Percentiles rank a stretch among this genome's conserved stretches.
Evolutionary conservation across 1,284 basidiomycete genomes (phyloP).

Genomic region (Coniferiporia weirii): DNA sequence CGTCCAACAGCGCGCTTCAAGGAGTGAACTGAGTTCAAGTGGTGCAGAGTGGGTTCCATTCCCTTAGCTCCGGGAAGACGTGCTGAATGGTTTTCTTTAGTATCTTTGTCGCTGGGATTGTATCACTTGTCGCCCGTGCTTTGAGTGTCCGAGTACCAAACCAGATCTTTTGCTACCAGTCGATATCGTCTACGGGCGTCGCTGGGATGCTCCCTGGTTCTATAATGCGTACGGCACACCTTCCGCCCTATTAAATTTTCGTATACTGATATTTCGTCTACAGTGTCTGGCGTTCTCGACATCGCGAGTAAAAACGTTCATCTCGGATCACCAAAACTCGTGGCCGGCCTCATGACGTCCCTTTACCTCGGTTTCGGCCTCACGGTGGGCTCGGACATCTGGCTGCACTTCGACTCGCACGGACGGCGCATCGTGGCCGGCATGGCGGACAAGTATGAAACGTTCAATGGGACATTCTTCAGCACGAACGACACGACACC

Average conservation of each 20-base stretch:
- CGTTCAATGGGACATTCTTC: constrained; percentile 30
- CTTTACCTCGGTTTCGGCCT: constrained; percentile 36
- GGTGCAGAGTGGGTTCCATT: constrained; percentile 72
- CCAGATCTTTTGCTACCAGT: constrained; percentile 20
- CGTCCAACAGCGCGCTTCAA: constrained; percentile 67
- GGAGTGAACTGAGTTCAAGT: constrained; percentile 76
- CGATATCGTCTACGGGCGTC: constrained; percentile 16
- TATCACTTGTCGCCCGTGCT: constrained; percentile 11
- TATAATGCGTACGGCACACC: constrained; percentile 12
- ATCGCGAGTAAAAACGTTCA: constrained; percentile 14
- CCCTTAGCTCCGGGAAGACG: constrained; percentile 2
- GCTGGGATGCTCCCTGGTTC: constrained; percentile 17
- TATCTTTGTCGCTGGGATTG: constrained; percentile 11
- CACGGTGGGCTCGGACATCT: constrained; percentile 41
- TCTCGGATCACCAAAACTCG: constrained; percentile 13
- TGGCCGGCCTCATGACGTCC: constrained; percentile 16
- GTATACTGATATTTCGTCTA: background rate
- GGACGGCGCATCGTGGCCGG: constrained; percentile 25
- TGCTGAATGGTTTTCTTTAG: background rate
- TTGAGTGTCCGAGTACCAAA: constrained; percentile 8
- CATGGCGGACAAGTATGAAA: constrained; percentile 21
- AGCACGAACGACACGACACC: constrained; percentile 26
- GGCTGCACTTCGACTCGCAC: constrained; percentile 25
- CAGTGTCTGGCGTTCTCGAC: constrained; percentile 17
- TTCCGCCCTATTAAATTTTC: background rate